Percentiles rank a stretch among this genome's conserved stretches.
phyloP scores from a whole-genome alignment of 176 grass and related monocot species.

The Aegilops speltoides region DNA sequence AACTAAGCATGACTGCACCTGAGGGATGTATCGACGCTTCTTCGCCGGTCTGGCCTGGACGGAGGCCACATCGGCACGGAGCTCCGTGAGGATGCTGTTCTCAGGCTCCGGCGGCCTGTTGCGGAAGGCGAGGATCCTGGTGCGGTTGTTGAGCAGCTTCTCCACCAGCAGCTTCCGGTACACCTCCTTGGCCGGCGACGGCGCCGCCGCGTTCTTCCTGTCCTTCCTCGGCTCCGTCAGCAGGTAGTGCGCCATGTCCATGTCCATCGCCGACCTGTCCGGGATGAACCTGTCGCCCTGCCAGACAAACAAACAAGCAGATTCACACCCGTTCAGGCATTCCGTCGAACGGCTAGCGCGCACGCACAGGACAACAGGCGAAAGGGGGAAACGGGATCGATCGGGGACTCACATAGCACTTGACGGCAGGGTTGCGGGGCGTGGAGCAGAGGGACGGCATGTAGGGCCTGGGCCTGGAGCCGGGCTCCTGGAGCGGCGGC shows the following conservation, averaged over 20 bases:
- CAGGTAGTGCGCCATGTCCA: conserved; percentile 64
- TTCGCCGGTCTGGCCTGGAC: conserved; percentile 41
- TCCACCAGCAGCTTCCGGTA: conserved; percentile 57
- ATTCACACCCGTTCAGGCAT: conserved; percentile 9
- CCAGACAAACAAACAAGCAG: conserved; percentile 5
- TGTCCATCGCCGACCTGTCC: conserved; percentile 54
- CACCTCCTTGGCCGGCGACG: conserved; percentile 45
- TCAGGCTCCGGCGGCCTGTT: conserved; percentile 49
- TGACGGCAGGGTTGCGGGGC: conserved; percentile 30
- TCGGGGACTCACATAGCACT: conserved; percentile 34
- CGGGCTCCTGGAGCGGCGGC: conserved; percentile 39
- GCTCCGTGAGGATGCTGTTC: conserved; percentile 19
- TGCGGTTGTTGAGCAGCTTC: conserved; percentile 59
- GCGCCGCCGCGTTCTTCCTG: conserved; percentile 24
- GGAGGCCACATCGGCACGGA: conserved; percentile 24
- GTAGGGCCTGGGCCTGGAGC: conserved; percentile 49
- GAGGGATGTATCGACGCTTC: conserved; percentile 46
- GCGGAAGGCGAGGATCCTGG: conserved; percentile 54
- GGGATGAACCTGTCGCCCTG: conserved; percentile 72
- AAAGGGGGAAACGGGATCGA: not conserved
- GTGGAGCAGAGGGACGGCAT: conserved; percentile 47
- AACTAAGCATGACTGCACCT: conserved; percentile 12
- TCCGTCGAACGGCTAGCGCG: conserved; percentile 11
- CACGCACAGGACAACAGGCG: not conserved
- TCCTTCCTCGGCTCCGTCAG: conserved; percentile 61